phyloP scores from a whole-genome alignment of 805 yeast genomes.

The Ogataea pignaliae region DNA sequence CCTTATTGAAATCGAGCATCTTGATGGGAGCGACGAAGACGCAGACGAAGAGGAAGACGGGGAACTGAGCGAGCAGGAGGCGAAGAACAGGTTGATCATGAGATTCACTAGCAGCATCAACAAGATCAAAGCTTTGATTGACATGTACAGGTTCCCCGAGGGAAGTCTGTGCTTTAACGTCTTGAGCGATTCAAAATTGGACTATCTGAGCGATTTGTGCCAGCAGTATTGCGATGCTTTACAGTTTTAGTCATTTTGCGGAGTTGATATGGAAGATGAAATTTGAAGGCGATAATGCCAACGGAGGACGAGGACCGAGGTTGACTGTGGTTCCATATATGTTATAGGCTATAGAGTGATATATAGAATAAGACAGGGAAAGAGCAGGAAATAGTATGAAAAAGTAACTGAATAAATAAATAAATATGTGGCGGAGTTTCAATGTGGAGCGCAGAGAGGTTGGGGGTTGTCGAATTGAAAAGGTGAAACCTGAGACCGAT shows the following conservation, averaged over 20 bases:
- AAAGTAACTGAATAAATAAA: background rate
- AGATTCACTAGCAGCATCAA: constrained; percentile 31
- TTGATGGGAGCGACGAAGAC: constrained; percentile 18
- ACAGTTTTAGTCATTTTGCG: constrained; percentile 30
- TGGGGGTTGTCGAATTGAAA: background rate
- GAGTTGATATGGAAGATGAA: background rate
- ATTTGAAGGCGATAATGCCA: background rate
- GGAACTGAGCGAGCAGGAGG: constrained; percentile 12
- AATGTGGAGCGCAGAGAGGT: background rate
- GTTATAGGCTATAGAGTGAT: no score
- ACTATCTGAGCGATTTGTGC: constrained; percentile 33
- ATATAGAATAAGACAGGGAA: background rate
- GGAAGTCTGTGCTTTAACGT: constrained; percentile 35
- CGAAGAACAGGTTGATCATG: constrained; percentile 23
- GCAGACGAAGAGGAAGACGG: constrained; percentile 5
- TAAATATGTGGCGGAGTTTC: background rate
- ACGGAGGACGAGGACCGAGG: no score
- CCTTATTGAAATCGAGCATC: constrained; percentile 53
- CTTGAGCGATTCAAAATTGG: constrained; percentile 33
- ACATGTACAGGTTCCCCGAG: constrained; percentile 30
- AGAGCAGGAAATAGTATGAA: background rate
- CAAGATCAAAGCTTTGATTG: constrained; percentile 30
- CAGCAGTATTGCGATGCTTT: constrained; percentile 38
- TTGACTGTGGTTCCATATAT: background rate
- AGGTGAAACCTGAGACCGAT: background rate